Evolutionary conservation across 2,329 filamentous ascomycete species (phyloP).

Genomic region (Cladosporium sp.): DNA sequence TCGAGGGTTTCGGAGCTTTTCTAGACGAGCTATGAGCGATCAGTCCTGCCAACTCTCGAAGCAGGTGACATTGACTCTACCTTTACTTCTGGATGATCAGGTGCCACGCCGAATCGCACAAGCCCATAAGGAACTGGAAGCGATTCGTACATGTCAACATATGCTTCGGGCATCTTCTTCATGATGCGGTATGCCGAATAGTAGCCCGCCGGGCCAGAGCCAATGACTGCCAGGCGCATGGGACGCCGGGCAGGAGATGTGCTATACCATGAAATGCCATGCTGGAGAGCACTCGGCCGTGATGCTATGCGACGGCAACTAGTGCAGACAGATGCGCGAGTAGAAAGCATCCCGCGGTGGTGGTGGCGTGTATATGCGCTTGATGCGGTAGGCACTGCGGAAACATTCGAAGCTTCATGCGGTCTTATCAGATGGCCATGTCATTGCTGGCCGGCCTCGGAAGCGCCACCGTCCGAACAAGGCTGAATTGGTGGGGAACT

Average conservation of each 20-base stretch:
- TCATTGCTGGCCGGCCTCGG: slow-evolving; percentile 8
- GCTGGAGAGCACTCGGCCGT: background rate
- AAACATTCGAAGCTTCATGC: slow-evolving; percentile 1
- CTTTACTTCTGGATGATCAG: slow-evolving; percentile 97
- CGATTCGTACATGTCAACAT: slow-evolving; percentile 94
- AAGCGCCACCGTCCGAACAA: background rate
- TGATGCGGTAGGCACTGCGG: background rate
- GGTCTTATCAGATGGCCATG: slow-evolving; percentile 10
- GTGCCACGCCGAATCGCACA: slow-evolving; percentile 92
- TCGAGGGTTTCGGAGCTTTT: slow-evolving; percentile 94
- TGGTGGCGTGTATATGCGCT: background rate
- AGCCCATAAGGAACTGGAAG: slow-evolving; percentile 89
- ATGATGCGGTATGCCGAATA: slow-evolving; percentile 87
- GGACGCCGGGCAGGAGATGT: slow-evolving; percentile 29
- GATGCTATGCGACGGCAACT: background rate
- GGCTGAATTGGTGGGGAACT: slow-evolving; percentile 1
- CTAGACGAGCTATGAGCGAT: slow-evolving; percentile 43
- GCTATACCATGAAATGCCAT: slow-evolving; percentile 20
- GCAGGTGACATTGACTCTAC: slow-evolving; percentile 44
- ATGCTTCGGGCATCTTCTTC: slow-evolving; percentile 64
- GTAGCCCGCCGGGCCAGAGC: slow-evolving; percentile 92
- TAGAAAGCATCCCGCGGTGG: background rate
- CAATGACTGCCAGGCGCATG: slow-evolving; percentile 80
- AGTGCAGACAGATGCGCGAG: slow-evolving; percentile 1
- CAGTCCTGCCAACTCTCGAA: slow-evolving; percentile 15